Evolutionary conservation across 805 yeast genomes (phyloP).

Genomic region (Myxozyma melibiosi): DNA sequence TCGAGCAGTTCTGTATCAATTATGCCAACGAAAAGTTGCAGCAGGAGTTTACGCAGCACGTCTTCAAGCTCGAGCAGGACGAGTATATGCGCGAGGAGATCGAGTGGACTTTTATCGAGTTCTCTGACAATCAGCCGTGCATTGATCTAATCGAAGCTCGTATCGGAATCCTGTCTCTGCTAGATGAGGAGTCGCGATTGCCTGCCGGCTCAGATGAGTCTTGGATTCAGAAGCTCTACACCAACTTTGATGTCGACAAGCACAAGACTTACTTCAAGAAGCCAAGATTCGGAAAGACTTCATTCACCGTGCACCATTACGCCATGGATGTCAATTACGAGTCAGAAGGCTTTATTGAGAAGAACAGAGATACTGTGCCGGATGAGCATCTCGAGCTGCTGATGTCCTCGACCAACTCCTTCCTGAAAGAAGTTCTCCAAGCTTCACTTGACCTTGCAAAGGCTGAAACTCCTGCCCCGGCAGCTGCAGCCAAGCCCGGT

Average conservation of each 20-base stretch:
- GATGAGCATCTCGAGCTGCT: slow-evolving; percentile 91
- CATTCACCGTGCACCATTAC: slow-evolving; percentile 88
- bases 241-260: slow-evolving; percentile 57
- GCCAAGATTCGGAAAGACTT: slow-evolving; percentile 91
- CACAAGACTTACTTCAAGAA: slow-evolving; percentile 76
- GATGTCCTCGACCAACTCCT: slow-evolving; percentile 64
- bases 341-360: slow-evolving; percentile 92
- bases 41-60: slow-evolving; percentile 97
- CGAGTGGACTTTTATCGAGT: slow-evolving; percentile 95
- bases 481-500: slow-evolving; percentile 44
- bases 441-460: slow-evolving; percentile 48
- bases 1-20: slow-evolving; percentile 96
- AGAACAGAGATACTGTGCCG: slow-evolving; percentile 95
- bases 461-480: slow-evolving; percentile 33
- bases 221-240: slow-evolving; percentile 88
- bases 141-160: slow-evolving; percentile 87
- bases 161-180: slow-evolving; percentile 80
- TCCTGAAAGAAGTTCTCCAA: slow-evolving; percentile 64
- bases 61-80: slow-evolving; percentile 94
- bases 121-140: slow-evolving; percentile 96
- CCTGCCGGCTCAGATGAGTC: slow-evolving; percentile 93
- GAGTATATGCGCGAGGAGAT: slow-evolving; percentile 90
- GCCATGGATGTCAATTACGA: slow-evolving; percentile 93
- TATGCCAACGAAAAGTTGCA: slow-evolving; percentile 96
- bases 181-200: slow-evolving; percentile 93